Evolutionary conservation across 2,329 filamentous ascomycete species (phyloP).

Genomic region (Aspergillus sp.): DNA sequence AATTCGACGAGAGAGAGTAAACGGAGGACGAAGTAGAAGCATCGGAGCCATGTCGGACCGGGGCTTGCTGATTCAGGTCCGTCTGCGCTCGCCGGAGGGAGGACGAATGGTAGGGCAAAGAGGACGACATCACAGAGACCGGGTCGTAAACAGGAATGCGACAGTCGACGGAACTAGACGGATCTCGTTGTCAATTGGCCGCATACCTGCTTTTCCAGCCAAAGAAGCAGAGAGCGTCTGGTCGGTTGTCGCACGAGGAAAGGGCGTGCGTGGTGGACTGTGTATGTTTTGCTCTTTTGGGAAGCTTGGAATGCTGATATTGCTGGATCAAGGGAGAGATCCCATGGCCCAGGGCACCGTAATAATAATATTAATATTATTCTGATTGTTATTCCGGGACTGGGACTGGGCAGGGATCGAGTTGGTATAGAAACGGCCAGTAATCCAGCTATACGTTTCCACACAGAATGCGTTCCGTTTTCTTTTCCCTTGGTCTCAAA

Average conservation of each 20-base stretch:
- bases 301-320: slow-evolving; percentile 10
- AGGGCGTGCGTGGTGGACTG: neutral
- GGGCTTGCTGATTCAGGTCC: slow-evolving; percentile 33
- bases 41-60: slow-evolving; percentile 46
- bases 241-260: neutral
- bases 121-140: slow-evolving; percentile 31
- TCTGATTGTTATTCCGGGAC: too few relatives aligned
- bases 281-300: neutral
- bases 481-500: too few relatives aligned
- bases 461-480: too few relatives aligned
- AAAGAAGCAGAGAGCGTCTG: slow-evolving; percentile 15
- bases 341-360: slow-evolving; percentile 12
- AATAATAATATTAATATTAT: neutral
- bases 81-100: slow-evolving; percentile 32
- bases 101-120: slow-evolving; percentile 17
- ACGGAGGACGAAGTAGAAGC: slow-evolving; percentile 48
- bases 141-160: slow-evolving; percentile 21
- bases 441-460: too few relatives aligned
- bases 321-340: slow-evolving; percentile 14
- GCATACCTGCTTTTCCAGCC: slow-evolving; percentile 32
- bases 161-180: slow-evolving; percentile 18
- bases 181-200: slow-evolving; percentile 25
- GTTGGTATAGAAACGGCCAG: too few relatives aligned
- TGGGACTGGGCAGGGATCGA: too few relatives aligned
- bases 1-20: slow-evolving; percentile 43